Base-by-base conservation (phyloP, 2,329 filamentous ascomycete species). In the Diaporthe sp. region DNA sequence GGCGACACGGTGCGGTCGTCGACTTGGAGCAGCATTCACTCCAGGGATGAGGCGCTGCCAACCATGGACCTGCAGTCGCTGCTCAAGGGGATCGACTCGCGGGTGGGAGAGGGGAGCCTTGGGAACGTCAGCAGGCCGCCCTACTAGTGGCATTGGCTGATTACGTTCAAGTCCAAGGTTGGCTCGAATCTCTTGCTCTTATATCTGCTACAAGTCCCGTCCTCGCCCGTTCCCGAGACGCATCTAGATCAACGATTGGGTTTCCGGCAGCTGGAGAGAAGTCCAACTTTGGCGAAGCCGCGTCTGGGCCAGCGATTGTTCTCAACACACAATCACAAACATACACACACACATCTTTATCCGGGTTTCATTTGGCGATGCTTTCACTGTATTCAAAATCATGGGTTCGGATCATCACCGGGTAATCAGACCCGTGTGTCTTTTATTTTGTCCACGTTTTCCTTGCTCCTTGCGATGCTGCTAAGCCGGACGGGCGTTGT, bases 11-110 rank as follows among this genome's bases (percentile, higher is more conserved):
- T 81, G 28, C 77, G 82, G n/a, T 81, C 81, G 17, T 80, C 81
- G 39, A 84, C 84, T 2, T 79, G 83, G 71, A 77, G 81, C 39
- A 82, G 81, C 12, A 81, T 82, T 8, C 81, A 83, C 28, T 73
- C 69, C 19, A 22, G 57, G 31, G 82, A 82, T 46, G 81, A 79
- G 72, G 69, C 79, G 34, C 39, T 75, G 62, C 83, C 81, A 44
- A 82, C 79, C 0, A 84, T 88, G 82, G 88, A 90, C 77, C 80
- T 90, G 74, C 84, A 88, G 75, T 85, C 88, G 67, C 81, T 90
- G 62, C 81, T 90, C 65, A 84, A 84, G 77, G 87, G 87, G 13
- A 89, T 90, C 77, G 88, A 90, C 78, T 87, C 86, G 78, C 83
- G 84, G 25, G 82, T 83, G 3, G 86, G 84, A 31, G 88, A 89